phyloP scores from a whole-genome alignment of 106 monocot genomes.

The Phalaenopsis equestris region DNA sequence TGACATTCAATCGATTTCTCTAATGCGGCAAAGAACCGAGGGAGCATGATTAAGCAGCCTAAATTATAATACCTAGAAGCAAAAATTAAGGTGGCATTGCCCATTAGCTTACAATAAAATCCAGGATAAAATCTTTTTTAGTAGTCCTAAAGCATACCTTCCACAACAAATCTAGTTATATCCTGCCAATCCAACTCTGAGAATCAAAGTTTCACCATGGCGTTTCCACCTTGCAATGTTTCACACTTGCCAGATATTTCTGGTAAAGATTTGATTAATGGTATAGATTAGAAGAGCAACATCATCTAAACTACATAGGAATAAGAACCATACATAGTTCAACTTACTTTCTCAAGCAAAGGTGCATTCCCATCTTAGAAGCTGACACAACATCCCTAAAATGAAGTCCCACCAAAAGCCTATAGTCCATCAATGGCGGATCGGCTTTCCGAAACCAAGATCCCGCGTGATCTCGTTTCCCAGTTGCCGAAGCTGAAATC shows the following conservation, averaged over 20 bases:
- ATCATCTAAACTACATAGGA: background rate
- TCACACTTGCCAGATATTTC: background rate
- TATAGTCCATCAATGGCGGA: constrained; percentile 63
- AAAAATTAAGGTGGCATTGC: too few relatives aligned
- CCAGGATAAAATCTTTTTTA: background rate
- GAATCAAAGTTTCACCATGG: constrained; percentile 12
- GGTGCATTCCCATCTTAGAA: constrained; percentile 28
- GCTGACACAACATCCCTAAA: constrained; percentile 43
- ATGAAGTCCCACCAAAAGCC: constrained; percentile 75
- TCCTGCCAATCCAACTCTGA: constrained; percentile 16
- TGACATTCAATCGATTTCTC: background rate
- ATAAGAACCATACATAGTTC: background rate
- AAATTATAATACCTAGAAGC: too few relatives aligned
- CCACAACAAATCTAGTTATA: constrained; percentile 16
- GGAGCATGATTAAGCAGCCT: background rate
- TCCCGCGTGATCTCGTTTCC: too few relatives aligned
- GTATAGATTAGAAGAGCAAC: background rate
- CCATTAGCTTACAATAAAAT: background rate
- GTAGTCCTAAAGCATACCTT: constrained; percentile 28
- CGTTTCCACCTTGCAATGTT: too few relatives aligned
- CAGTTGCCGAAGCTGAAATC: too few relatives aligned
- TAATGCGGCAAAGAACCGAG: background rate
- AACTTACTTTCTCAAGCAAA: constrained; percentile 39
- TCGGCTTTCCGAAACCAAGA: too few relatives aligned
- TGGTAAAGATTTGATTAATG: background rate